Evolutionary conservation across 1,139 yeast genomes (phyloP).

Genomic region (Spathaspora sp.): DNA sequence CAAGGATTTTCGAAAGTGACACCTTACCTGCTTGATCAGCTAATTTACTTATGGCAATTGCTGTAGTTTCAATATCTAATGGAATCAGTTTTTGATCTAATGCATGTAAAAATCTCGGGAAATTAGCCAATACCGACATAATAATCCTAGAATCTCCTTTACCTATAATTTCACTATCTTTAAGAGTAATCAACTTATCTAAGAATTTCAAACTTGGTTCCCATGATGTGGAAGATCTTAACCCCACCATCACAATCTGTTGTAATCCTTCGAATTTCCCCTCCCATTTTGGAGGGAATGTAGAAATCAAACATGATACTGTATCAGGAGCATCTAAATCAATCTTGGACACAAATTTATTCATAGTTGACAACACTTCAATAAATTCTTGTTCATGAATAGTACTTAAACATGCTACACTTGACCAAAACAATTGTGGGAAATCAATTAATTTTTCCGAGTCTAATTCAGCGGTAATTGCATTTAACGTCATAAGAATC

Average conservation of each 20-base stretch:
- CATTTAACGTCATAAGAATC: constrained; percentile 91
- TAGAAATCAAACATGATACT: constrained; percentile 74
- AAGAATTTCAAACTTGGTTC: constrained; percentile 74
- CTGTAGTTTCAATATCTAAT: constrained; percentile 57
- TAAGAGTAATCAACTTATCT: constrained; percentile 65
- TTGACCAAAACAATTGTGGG: constrained; percentile 95
- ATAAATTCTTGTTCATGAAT: constrained; percentile 91
- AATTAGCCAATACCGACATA: constrained; percentile 69
- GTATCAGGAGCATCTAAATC: constrained; percentile 86
- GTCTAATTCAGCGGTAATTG: constrained; percentile 81
- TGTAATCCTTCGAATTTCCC: constrained; percentile 91
- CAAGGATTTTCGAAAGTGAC: constrained; percentile 68
- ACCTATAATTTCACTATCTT: constrained; percentile 78
- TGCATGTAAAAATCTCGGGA: constrained; percentile 84
- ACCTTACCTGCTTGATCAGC: constrained; percentile 59
- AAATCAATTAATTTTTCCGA: constrained; percentile 77
- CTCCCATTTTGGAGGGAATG: constrained; percentile 96
- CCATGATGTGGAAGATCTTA: constrained; percentile 77
- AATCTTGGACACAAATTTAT: constrained; percentile 82
- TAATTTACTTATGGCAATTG: constrained; percentile 56
- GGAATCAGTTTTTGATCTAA: constrained; percentile 56
- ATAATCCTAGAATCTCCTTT: constrained; percentile 68
- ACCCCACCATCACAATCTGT: constrained; percentile 72
- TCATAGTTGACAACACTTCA: constrained; percentile 78
- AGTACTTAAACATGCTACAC: constrained; percentile 88